Conservation (phyloP, 2,329 filamentous ascomycete species). For the Raffaelea albimanens region DNA sequence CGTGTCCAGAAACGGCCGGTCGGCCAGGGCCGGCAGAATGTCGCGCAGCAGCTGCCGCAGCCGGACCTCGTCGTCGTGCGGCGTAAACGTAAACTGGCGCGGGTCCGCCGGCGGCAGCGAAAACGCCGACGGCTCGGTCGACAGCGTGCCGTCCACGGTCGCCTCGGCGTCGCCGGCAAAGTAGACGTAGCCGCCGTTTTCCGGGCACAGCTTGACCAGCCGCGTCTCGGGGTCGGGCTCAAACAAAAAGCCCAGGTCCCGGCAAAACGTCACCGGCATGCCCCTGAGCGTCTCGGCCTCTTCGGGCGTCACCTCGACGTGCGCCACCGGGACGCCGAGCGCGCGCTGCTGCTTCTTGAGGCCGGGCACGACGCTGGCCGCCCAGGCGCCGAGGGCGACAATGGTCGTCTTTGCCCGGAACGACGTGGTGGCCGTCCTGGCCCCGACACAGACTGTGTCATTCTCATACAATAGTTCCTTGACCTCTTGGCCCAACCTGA, state of each 20-base stretch:
- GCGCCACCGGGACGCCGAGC: constrained; percentile 49
- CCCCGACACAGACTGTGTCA: constrained; percentile 14
- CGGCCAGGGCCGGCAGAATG: constrained; percentile 40
- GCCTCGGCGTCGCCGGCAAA: constrained; percentile 13
- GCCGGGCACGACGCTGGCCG: constrained; percentile 32
- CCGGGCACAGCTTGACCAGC: constrained; percentile 50
- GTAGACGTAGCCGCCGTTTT: constrained; percentile 47
- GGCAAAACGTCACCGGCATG: constrained; percentile 50
- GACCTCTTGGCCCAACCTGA: constrained; percentile 29
- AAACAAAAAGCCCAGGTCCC: constrained; percentile 56
- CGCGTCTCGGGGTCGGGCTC: constrained; percentile 50
- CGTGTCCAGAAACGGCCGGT: constrained; percentile 44
- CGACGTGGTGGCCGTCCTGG: constrained; percentile 16
- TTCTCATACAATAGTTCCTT: constrained; percentile 16
- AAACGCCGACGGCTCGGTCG: neutral
- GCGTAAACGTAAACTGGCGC: constrained; percentile 41
- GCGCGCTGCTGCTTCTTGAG: constrained; percentile 40
- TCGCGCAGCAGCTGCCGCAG: constrained; percentile 40
- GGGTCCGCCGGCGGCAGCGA: constrained; percentile 20
- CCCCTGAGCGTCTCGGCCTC: constrained; percentile 44
- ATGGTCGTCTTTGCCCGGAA: constrained; percentile 31
- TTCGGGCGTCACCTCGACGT: constrained; percentile 44
- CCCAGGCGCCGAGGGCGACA: constrained; percentile 23
- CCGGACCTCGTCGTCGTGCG: constrained; percentile 37
- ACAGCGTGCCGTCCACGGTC: too few relatives aligned